These are phyloP conservation scores for Torulaspora franciscae DNA, from an alignment of 805 yeast genomes.

Conservation along the genomic window DNA sequence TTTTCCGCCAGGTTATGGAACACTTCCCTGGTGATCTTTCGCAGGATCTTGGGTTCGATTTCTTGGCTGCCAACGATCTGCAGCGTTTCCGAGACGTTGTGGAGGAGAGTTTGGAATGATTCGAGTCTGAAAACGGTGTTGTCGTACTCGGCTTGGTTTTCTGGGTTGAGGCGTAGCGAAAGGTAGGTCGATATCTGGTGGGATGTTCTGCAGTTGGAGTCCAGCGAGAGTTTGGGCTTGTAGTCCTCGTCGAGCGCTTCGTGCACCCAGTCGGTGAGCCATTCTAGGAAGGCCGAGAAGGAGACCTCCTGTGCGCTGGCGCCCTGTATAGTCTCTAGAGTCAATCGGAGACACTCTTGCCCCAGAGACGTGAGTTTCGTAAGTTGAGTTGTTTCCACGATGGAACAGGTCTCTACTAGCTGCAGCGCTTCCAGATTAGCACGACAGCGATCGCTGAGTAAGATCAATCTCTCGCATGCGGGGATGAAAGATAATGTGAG, in stretches of 20 bases:
- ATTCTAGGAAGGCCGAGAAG: constrained; percentile 16
- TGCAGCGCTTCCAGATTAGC: constrained; percentile 12
- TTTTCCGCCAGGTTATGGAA: background rate
- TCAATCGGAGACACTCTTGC: constrained; percentile 12
- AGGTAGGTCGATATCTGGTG: constrained; percentile 10
- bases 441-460: constrained; percentile 29
- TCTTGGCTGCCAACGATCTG: background rate
- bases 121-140: background rate
- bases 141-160: background rate
- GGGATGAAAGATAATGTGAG: constrained; percentile 50
- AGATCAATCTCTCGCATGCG: constrained; percentile 50
- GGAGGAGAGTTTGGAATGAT: background rate
- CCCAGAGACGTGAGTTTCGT: constrained; percentile 1
- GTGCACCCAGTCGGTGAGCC: constrained; percentile 23
- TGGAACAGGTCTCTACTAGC: constrained; percentile 3
- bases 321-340: constrained; percentile 11
- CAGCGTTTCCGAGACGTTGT: background rate
- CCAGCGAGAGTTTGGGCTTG: constrained; percentile 7
- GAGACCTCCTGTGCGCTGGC: constrained; percentile 15
- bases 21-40: background rate
- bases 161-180: background rate
- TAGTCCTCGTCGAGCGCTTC: constrained; percentile 23
- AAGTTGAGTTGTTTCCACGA: background rate
- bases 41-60: constrained; percentile 4
- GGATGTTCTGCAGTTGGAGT: constrained; percentile 8